phyloP scores from a whole-genome alignment of 208 protist species.

The Crithidia brevicula region DNA sequence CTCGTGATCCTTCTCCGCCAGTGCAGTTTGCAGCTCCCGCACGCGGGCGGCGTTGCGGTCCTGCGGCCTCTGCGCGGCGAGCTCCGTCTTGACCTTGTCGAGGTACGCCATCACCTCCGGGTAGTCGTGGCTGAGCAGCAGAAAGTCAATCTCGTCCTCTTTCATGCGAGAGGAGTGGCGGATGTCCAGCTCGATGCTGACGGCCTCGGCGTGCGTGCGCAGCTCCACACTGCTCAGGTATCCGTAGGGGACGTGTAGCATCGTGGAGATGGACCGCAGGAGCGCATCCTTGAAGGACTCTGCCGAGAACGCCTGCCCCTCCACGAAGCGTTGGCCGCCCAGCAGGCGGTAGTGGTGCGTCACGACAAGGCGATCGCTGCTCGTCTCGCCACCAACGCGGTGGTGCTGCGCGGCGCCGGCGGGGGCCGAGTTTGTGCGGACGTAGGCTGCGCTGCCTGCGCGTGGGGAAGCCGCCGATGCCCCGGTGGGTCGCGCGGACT shows the following conservation, averaged over 20 bases:
- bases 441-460: not conserved
- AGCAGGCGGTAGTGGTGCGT: slow-evolving; percentile 60
- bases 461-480: not conserved
- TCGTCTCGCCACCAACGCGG: slow-evolving; percentile 16
- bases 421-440: slow-evolving; percentile 28
- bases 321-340: slow-evolving; percentile 41
- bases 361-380: slow-evolving; percentile 25
- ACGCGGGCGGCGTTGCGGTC: slow-evolving; percentile 26
- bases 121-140: slow-evolving; percentile 52
- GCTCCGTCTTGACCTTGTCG: slow-evolving; percentile 33
- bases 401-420: not conserved
- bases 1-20: slow-evolving; percentile 37
- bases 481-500: slow-evolving; percentile 6
- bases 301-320: slow-evolving; percentile 25
- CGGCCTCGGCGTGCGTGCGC: slow-evolving; percentile 36
- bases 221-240: slow-evolving; percentile 52
- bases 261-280: slow-evolving; percentile 45
- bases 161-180: slow-evolving; percentile 37
- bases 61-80: slow-evolving; percentile 21
- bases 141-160: slow-evolving; percentile 47
- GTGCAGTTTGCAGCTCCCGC: slow-evolving; percentile 33
- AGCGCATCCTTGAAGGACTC: slow-evolving; percentile 53
- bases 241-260: slow-evolving; percentile 45
- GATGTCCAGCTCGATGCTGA: slow-evolving; percentile 56
- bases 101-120: slow-evolving; percentile 41